A percentile compares a stretch with the other conserved stretches of the same genome.
Evolutionary conservation across 176 grass and related monocot genomes (phyloP).

Genomic region (Ampelocalamus luodianensis): DNA sequence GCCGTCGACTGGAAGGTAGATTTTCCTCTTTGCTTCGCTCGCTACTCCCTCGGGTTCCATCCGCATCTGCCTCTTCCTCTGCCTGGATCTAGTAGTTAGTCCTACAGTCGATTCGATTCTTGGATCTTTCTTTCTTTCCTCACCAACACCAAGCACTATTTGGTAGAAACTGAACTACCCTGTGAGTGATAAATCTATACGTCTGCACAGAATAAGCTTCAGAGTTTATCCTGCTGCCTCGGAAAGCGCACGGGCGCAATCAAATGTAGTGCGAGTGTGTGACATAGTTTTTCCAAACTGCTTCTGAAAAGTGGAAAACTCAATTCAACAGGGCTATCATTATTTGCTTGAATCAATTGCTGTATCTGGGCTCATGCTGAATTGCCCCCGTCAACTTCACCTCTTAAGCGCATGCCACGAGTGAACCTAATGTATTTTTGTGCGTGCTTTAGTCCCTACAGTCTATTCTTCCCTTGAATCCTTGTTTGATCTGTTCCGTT

Average conservation of each 20-base stretch:
- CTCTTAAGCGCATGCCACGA: not conserved
- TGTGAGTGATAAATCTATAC: too few relatives aligned
- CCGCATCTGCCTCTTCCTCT: not conserved
- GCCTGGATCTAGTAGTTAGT: not conserved
- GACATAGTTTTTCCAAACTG: not conserved
- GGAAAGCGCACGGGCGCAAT: not conserved
- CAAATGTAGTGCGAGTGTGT: not conserved
- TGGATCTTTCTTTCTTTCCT: not conserved
- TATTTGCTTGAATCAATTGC: not conserved
- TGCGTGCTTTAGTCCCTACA: not conserved
- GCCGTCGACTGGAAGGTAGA: constrained; percentile 90
- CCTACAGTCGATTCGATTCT: not conserved
- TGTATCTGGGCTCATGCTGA: not conserved
- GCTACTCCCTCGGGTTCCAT: not conserved
- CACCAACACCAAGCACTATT: too few relatives aligned
- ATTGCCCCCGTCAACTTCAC: not conserved
- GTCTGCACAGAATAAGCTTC: not conserved
- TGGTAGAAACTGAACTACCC: too few relatives aligned
- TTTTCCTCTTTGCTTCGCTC: not conserved
- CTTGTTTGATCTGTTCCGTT: constrained; percentile 8
- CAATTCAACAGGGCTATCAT: not conserved
- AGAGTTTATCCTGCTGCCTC: too few relatives aligned
- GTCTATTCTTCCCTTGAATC: not conserved
- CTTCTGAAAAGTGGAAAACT: not conserved
- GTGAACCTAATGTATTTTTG: not conserved